Evolutionary conservation across 331 rosid species (phyloP), one percentile per base, ranked within the genome.

Genomic region (Phaseolus coccineus): DNA sequence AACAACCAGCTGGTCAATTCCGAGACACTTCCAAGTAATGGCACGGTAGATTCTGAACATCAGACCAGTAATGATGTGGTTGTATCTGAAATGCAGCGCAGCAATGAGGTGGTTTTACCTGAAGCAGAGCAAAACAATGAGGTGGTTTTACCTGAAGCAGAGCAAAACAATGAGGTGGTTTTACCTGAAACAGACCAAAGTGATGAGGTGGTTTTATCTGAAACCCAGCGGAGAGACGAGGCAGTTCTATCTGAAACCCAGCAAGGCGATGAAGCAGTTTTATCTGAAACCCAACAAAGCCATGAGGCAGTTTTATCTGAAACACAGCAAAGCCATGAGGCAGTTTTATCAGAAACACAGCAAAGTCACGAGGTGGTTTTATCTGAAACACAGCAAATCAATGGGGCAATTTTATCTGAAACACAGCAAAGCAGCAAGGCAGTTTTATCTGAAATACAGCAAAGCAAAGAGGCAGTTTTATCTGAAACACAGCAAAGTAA

Each of bases 1-100:
- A 67, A 27, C 65, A 12, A 66, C 57, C 80, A 66, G 82, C 25
- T 1, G 33, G 78, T 37, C 51, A 56, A 75, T 71, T 79, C 80
- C 11, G 80, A 76, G 65, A 66, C 48, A 25, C 57, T 59, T 51
- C 19, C 74, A 14, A 51, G 53, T 76, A 66, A 55, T 76, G 82
- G 28, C 6, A 48, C n/a, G 47, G 66, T 30, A 8, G 52, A 30
- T 73, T 77, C 80, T 30, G 85, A 64, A 31, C 13, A 30, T 8
- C 82, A 76, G 62, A 25, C 62, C 0, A 58, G 73, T 35, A 69
- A 52, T 59, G 81, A 61, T 27, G 85, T 69, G 30, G 78, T 8
- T 16, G 27, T 35, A 35, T 33, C 70, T 35, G 84, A 71, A 71
- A 27, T 47, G 0, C 79, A 75, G 59, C 68, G 42, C 25, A 39